phyloP scores from a whole-genome alignment of 1,139 yeast species.

The Saccharomyces hybrid region DNA sequence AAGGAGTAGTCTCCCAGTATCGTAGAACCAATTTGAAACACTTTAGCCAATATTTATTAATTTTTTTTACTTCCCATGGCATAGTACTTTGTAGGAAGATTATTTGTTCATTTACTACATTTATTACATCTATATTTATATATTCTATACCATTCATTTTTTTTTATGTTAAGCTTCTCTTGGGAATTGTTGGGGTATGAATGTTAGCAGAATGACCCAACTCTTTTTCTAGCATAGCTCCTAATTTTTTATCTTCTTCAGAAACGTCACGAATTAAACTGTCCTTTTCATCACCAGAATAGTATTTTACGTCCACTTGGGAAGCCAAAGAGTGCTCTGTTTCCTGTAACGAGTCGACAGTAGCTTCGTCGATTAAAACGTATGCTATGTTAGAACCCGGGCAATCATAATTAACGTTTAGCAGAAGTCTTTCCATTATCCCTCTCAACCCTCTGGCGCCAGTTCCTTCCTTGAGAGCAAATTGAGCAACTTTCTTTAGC shows the following conservation, averaged over 20 bases:
- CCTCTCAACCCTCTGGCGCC: constrained; percentile 51
- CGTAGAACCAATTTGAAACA: not conserved
- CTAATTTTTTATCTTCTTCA: constrained; percentile 35
- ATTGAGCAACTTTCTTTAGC: constrained; percentile 37
- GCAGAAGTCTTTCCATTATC: constrained; percentile 42
- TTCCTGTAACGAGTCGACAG: constrained; percentile 34
- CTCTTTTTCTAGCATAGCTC: constrained; percentile 28
- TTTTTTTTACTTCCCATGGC: not conserved
- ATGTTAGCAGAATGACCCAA: constrained; percentile 13
- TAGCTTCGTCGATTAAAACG: constrained; percentile 37
- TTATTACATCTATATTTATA: constrained; percentile 3
- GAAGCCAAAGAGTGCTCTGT: constrained; percentile 29
- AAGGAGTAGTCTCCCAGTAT: not conserved
- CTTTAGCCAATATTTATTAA: not conserved
- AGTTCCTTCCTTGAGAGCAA: constrained; percentile 42
- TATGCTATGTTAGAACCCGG: constrained; percentile 44
- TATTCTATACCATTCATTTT: not conserved
- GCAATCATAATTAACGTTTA: constrained; percentile 46
- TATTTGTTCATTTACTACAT: not conserved
- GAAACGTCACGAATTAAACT: constrained; percentile 33
- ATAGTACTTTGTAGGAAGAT: not conserved
- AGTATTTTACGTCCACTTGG: constrained; percentile 38
- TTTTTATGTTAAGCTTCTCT: constrained; percentile 1
- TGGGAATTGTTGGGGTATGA: constrained; percentile 13
- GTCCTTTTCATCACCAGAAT: constrained; percentile 36